Evolutionary conservation across 352 stramenopile species (phyloP), one percentile per base, ranked within the genome.

Genomic region (Globisporangium middletonii): DNA sequence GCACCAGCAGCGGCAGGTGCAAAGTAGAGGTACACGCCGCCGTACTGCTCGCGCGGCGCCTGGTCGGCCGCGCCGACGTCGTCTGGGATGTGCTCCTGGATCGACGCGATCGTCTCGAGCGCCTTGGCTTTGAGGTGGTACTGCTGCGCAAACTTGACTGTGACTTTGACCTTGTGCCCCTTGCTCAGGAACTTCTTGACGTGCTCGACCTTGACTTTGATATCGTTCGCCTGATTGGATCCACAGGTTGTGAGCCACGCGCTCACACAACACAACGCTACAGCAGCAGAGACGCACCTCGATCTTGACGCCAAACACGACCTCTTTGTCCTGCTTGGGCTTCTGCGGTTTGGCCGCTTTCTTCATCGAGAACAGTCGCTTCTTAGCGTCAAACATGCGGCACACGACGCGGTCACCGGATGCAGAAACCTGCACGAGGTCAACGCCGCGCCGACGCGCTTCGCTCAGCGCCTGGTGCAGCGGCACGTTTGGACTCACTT

Each of bases 141-240:
- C 19, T 83, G 69, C 28, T 75, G 69, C 13, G 60, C 68, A 53
- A 86, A 92, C 60, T 86, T 87, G 65, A 89, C 63, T 18, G 75
- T 83, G 18, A 88, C 67, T 63, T 89, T 89, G 38, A 92, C 81
- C 59, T 89, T 89, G 69, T 92, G 81, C n/a, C 75, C 81, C 61
- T 89, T 89, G 57, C 50, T 54, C 37, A 92, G 61, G 52, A 89
- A 89, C 51, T 75, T 71, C 57, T 76, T 85, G 41, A 88, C 50
- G 33, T 89, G 79, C 3, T 87, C 67, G 16, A 82, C 74, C 65
- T 92, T 92, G 49, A 83, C 73, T 43, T 83, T 77, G 59, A 89
- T 67, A 54, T 92, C 82, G 50, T 92, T 74, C 2, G 49, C 55
- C 82, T 92, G 51, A 16, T 26, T 41, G 23, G 9, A 55, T 55